Base-by-base conservation (phyloP, 352 stramenopile species). In the Thraustochytrium sp. region DNA sequence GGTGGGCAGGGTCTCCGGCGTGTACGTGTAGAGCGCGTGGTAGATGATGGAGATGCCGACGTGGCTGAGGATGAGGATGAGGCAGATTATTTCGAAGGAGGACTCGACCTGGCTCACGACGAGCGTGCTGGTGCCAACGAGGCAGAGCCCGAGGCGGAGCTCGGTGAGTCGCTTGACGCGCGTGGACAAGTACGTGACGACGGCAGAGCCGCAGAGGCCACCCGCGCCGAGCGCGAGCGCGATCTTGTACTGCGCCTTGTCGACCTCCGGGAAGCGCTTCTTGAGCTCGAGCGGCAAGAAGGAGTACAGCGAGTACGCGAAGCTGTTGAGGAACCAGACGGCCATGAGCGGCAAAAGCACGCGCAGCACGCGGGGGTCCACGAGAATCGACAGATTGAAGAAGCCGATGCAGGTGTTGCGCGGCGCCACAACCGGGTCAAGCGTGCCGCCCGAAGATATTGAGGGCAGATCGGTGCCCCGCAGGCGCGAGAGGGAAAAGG, bases 21-120 rank as follows among this genome's bases (percentile, higher is more conserved):
- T 80, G 68, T 80, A 80, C 46, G 40, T 46, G 68, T 80, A 80
- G 2, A 80, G 68, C 29, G 68, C 40, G 38, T 63, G 31, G 42
- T 55, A 55, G 49, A 80, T 64, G 42, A 80, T 46, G 2, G 31
- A 51, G 26, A 72, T 46, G 34, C 59, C 59, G 13, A 26, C 31
- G 16, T 75, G 62, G 13, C 40, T 53, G 53, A 9, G 5, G 23
- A 64, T n/a, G 18, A 55, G 68, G 9, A 80, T 44, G 8, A 34
- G 9, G 26, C 31, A 80, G 8, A 51, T 42, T 13, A 3, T 31
- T 18, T 11, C 26, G 37, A 75, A 75, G 40, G 40, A 75, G 37
- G 11, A 36, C 37, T 18, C 18, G 13, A 46, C 18, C 26, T 72
- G 59, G 40, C 59, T 72, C 16, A 72, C 26, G 16, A 72, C 18